Conservation (phyloP, 176 grass and related monocot genomes). For the Bothriochloa decipiens region DNA sequence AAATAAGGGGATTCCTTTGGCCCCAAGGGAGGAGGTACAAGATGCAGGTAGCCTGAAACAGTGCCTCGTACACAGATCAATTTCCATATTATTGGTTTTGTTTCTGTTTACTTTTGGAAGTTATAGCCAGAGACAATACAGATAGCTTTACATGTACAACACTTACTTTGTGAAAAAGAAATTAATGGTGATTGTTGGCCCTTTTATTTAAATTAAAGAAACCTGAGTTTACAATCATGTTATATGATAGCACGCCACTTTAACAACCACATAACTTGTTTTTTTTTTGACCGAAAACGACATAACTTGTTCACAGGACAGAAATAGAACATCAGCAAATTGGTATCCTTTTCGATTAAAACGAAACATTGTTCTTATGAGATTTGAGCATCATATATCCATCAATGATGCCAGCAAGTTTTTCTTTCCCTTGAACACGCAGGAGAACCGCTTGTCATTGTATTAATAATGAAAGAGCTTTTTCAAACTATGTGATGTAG, state of each 20-base stretch:
- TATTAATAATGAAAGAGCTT: neutral
- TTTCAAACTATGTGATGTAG: neutral
- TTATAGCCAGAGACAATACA: too few species aligned
- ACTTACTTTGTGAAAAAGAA: neutral
- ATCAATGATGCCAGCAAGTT: neutral
- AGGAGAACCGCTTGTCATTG: neutral
- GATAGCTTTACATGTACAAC: neutral
- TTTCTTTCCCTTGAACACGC: neutral
- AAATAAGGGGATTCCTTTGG: slow-evolving; percentile 67
- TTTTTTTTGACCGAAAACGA: too few species aligned
- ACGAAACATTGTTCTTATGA: slow-evolving; percentile 7
- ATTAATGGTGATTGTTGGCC: neutral
- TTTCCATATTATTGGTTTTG: neutral
- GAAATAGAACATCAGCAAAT: neutral
- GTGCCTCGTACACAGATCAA: neutral
- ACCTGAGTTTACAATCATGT: neutral
- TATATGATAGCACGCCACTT: neutral
- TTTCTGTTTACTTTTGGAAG: neutral
- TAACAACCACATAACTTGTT: neutral
- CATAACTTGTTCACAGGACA: neutral
- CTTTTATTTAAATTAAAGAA: slow-evolving; percentile 10
- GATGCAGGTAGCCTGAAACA: slow-evolving; percentile 66
- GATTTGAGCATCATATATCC: neutral
- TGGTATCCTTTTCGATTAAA: neutral
- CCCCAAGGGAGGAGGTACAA: slow-evolving; percentile 65